These are phyloP conservation scores for Neurospora sp. DNA, from an alignment of 495 filamentous ascomycete genomes.

Conservation along the genomic window DNA sequence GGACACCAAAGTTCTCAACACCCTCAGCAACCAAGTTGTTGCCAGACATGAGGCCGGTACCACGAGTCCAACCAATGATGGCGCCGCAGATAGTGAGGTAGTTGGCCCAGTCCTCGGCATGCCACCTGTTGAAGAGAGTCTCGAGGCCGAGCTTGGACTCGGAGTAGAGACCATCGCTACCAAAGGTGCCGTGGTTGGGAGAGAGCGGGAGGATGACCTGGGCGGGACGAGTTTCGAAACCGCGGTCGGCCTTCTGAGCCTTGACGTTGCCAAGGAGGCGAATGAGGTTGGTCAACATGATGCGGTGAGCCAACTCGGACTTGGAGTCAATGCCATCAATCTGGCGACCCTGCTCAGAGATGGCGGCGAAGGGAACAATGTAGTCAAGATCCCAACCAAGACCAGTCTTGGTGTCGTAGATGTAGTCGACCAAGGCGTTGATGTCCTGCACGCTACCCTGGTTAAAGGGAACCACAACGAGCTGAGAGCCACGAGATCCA, in stretches of 20 bases:
- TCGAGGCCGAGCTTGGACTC: conserved; percentile 96
- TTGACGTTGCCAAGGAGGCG: conserved; percentile 87
- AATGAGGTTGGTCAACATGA: conserved; percentile 97
- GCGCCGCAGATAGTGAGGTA: conserved; percentile 98
- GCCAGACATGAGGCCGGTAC: conserved; percentile 93
- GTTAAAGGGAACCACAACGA: conserved; percentile 98
- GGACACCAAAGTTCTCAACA: conserved; percentile 89
- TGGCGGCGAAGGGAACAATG: conserved; percentile 93
- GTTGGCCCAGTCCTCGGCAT: conserved; percentile 93
- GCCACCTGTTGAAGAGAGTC: conserved; percentile 97
- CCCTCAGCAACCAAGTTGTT: conserved; percentile 98
- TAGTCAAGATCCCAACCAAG: conserved; percentile 97
- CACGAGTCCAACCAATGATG: conserved; percentile 98
- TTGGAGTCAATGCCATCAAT: conserved; percentile 97
- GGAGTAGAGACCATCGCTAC: conserved; percentile 95
- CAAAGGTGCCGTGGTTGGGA: conserved; percentile 97
- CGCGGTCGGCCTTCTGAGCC: conserved; percentile 72
- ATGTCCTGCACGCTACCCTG: conserved; percentile 97
- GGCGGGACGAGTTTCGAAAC: conserved; percentile 88
- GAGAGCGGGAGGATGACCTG: conserved; percentile 94
- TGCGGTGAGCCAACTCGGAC: conserved; percentile 94
- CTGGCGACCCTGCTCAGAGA: conserved; percentile 94
- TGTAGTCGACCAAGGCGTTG: conserved; percentile 84
- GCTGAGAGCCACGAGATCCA: conserved; percentile 86
- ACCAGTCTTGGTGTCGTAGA: conserved; percentile 94